phyloP scores from a whole-genome alignment of 2,329 filamentous ascomycete species.

The Allantophomopsis lycopodina region DNA sequence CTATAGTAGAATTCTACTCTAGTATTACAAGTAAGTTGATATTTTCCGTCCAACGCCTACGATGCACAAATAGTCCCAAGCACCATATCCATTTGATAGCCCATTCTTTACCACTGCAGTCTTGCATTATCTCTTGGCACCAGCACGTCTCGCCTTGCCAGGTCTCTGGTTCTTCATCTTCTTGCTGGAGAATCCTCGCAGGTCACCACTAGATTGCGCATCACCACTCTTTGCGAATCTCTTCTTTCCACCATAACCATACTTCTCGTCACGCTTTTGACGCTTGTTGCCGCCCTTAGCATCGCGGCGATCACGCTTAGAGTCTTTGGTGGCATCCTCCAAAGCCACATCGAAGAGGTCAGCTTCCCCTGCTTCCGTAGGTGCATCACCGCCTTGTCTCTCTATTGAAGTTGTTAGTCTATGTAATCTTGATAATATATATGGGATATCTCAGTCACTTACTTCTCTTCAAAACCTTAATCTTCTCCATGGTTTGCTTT shows the following conservation, averaged over 20 bases:
- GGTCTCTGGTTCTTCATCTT: slow-evolving; percentile 50
- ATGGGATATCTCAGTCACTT: slow-evolving; percentile 24
- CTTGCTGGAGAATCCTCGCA: slow-evolving; percentile 66
- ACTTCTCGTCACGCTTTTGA: slow-evolving; percentile 89
- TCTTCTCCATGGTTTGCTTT: slow-evolving; percentile 88
- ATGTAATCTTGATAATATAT: too few species aligned
- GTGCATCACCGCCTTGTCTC: slow-evolving; percentile 57
- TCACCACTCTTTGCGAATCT: slow-evolving; percentile 81
- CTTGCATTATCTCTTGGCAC: slow-evolving; percentile 12
- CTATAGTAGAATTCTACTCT: too few species aligned
- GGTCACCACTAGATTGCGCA: slow-evolving; percentile 67
- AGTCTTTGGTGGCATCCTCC: slow-evolving; percentile 30
- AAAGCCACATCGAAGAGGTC: slow-evolving; percentile 88
- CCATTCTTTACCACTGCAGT: too few species aligned
- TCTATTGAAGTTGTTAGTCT: slow-evolving; percentile 35
- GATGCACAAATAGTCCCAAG: too few species aligned
- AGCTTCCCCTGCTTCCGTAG: slow-evolving; percentile 53
- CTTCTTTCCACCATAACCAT: slow-evolving; percentile 95
- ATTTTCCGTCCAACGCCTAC: too few species aligned
- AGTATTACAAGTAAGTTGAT: too few species aligned
- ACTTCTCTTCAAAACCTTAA: slow-evolving; percentile 92
- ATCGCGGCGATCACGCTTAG: slow-evolving; percentile 22
- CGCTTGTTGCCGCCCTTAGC: slow-evolving; percentile 54
- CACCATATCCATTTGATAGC: too few species aligned
- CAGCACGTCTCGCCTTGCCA: slow-evolving; percentile 27